Percentiles rank a stretch among this genome's conserved stretches.
Evolutionary conservation across 306 rosid species (phyloP).

Genomic region (Quercus parvula): DNA sequence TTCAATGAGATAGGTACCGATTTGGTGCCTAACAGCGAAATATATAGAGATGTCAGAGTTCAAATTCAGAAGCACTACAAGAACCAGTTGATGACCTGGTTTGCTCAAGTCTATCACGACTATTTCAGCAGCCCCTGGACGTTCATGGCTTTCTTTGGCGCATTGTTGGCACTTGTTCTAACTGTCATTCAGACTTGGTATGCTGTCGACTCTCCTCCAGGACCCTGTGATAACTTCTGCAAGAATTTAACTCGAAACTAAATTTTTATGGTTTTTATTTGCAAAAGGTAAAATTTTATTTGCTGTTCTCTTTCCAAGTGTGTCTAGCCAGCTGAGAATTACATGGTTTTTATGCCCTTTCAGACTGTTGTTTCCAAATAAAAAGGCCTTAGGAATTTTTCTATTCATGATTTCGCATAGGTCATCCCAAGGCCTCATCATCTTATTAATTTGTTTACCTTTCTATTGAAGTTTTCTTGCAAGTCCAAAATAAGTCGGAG

Average conservation of each 20-base stretch:
- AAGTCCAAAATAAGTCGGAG: too few relatives aligned
- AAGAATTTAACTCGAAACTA: background rate
- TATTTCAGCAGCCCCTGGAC: constrained; percentile 26
- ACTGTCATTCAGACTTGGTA: constrained; percentile 10
- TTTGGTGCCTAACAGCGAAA: constrained; percentile 8
- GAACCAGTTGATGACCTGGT: constrained; percentile 15
- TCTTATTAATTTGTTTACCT: too few relatives aligned
- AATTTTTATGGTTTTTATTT: background rate
- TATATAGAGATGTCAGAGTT: background rate
- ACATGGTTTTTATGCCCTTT: too few relatives aligned
- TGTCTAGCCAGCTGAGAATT: too few relatives aligned
- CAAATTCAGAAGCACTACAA: background rate
- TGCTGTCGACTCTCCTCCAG: background rate
- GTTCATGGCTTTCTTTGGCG: constrained; percentile 5
- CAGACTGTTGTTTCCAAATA: too few relatives aligned
- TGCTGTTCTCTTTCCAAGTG: background rate
- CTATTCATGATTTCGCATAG: too few relatives aligned
- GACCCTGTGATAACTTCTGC: background rate
- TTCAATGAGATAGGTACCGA: constrained; percentile 24
- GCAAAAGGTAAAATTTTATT: background rate
- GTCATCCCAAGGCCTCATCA: too few relatives aligned
- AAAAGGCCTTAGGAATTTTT: too few relatives aligned
- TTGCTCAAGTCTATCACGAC: constrained; percentile 18
- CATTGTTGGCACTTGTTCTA: background rate
- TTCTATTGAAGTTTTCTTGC: too few relatives aligned